phyloP scores from a whole-genome alignment of 179 eudicot species.

The Nepenthes alata region DNA sequence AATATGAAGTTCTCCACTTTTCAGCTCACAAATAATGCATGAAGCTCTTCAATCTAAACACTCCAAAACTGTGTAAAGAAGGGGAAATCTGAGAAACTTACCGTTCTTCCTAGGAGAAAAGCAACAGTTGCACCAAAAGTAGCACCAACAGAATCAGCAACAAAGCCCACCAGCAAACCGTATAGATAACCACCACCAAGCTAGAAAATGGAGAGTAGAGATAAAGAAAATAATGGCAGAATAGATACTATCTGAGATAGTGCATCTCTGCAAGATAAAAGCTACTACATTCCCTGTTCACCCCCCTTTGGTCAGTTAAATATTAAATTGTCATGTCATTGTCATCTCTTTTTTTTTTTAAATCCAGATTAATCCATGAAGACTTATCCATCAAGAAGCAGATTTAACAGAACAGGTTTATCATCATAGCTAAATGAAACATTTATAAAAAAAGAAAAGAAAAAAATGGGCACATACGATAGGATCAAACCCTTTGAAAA shows the following conservation, averaged over 20 bases:
- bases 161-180: constrained; percentile 81
- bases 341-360: neutral
- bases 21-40: neutral
- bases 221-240: neutral
- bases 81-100: constrained; percentile 21
- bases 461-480: neutral
- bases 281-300: no score
- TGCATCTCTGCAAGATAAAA: no score
- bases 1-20: neutral
- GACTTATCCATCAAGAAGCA: neutral
- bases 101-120: constrained; percentile 85
- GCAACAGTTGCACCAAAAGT: constrained; percentile 82
- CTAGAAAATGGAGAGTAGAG: constrained; percentile 26
- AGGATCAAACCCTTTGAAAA: neutral
- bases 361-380: neutral
- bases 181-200: constrained; percentile 97
- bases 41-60: neutral
- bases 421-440: neutral
- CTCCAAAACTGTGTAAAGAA: neutral
- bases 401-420: neutral
- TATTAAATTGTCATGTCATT: neutral
- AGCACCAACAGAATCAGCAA: constrained; percentile 88
- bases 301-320: neutral
- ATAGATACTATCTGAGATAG: neutral
- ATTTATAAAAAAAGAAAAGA: neutral